These are phyloP conservation scores for Cenchrus fungigraminus DNA, from an alignment of 176 grass and related monocot genomes.

Conservation along the genomic window DNA sequence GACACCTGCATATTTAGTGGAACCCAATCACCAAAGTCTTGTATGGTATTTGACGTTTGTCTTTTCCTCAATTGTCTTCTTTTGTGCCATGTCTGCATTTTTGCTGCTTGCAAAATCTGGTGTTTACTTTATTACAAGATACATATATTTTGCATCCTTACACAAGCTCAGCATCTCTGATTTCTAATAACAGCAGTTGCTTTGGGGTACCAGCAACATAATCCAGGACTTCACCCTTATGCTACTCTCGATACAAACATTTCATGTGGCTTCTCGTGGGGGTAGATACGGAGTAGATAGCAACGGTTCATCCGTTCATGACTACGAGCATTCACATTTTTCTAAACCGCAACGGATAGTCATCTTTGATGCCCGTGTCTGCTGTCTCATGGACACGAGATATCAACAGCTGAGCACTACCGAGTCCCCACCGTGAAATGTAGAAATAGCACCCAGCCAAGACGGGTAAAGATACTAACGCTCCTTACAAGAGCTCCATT, in stretches of 20 bases:
- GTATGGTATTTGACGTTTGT: too few relatives aligned
- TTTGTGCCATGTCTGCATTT: too few relatives aligned
- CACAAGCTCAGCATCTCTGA: not conserved
- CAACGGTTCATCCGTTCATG: too few relatives aligned
- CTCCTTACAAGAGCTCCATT: not conserved
- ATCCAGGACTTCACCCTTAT: not conserved
- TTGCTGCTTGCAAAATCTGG: conserved; percentile 13
- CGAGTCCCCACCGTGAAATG: not conserved
- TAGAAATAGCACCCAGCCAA: not conserved
- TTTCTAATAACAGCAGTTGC: not conserved
- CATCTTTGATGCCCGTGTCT: too few relatives aligned
- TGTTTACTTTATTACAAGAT: not conserved
- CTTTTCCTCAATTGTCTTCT: too few relatives aligned
- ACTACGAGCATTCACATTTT: too few relatives aligned
- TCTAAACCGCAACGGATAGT: too few relatives aligned
- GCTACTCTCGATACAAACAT: not conserved
- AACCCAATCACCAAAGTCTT: too few relatives aligned
- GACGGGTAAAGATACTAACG: not conserved
- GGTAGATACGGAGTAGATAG: too few relatives aligned
- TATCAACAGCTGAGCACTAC: not conserved
- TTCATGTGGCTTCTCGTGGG: too few relatives aligned
- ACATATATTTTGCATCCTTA: not conserved
- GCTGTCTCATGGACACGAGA: not conserved
- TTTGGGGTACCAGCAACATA: not conserved
- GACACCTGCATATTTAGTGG: too few relatives aligned